Evolutionary conservation across 2,329 filamentous ascomycete species (phyloP).

Genomic region (Talaromyces sp.): DNA sequence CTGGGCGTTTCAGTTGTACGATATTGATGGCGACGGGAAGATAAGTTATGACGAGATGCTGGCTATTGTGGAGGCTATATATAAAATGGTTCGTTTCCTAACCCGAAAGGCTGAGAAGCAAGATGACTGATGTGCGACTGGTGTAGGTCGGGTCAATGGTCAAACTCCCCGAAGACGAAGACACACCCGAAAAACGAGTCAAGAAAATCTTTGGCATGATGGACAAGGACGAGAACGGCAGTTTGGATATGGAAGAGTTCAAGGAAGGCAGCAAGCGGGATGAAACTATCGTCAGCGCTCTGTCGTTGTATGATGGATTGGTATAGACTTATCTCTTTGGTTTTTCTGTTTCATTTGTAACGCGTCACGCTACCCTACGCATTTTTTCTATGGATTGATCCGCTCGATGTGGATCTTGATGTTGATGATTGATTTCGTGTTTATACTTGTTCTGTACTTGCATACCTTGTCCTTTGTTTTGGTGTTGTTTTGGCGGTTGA

Average conservation of each 20-base stretch:
- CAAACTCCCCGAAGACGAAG: constrained; percentile 95
- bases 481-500: constrained; percentile 20
- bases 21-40: constrained; percentile 98
- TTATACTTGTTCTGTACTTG: not conserved
- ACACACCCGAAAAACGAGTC: constrained; percentile 97
- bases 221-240: constrained; percentile 99
- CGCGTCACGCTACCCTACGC: not conserved
- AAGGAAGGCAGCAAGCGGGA: constrained; percentile 99
- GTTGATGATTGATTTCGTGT: constrained; percentile 1
- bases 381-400: not conserved
- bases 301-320: constrained; percentile 93
- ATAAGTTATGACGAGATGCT: constrained; percentile 99
- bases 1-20: constrained; percentile 99
- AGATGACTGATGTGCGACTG: constrained; percentile 18
- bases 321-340: constrained; percentile 54
- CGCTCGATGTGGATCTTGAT: not conserved
- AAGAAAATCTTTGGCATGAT: constrained; percentile 99
- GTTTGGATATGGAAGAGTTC: constrained; percentile 94
- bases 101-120: constrained; percentile 5
- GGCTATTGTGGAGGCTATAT: constrained; percentile 97
- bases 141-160: constrained; percentile 96
- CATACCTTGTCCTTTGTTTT: not conserved
- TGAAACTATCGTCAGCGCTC: constrained; percentile 95
- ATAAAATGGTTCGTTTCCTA: constrained; percentile 79
- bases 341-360: not conserved